Base-by-base conservation (phyloP, 2,329 filamentous ascomycete species). In the Fonsecaea pedrosoi region DNA sequence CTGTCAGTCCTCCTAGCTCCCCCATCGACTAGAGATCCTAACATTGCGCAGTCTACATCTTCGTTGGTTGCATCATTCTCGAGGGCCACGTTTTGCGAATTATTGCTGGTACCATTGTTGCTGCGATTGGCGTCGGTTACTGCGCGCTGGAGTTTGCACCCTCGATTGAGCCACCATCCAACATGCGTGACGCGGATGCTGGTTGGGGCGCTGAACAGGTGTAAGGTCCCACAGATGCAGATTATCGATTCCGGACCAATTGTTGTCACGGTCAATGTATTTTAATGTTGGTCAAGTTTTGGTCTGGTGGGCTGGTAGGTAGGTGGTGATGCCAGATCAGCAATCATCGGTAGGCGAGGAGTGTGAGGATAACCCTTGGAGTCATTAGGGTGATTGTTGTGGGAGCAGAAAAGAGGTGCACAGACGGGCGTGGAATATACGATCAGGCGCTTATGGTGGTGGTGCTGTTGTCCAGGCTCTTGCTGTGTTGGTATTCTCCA, bases 51-150 rank as follows among this genome's bases (percentile, higher is more conserved):
- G 94, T 99, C 84, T 99, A 99, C 86, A 87, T 98, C 81, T 98
- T 99, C 81, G 85, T 97, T 75, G 95, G 94, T 72, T 91, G 88
- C 73, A 90, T 98, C 74, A 86, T 97, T 65, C 86, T 97, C 64
- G 88, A 92, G 73, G 80, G 85, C 71, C 76, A 83, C 70, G 82
- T 87, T 75, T 83, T 91, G 74, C 89, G 89, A 76, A 88, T 89
- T 77, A 87, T 96, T 65, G 88, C 92, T 30, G 95, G 93, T 72
- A 86, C 87, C 60, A 84, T 96, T 73, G 85, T 98, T 72, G 92
- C 89, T 60, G 74, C 95, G 60, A 82, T 92, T 70, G 95, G 95
- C 73, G 76, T 97, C 68, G 90, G 78, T 69, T 99, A 98, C 82
- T 81, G 86, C 71, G 88, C 81, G 56, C 85, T 93, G 76, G 90